These are phyloP conservation scores for Neonectria faginata DNA, from an alignment of 2,329 filamentous ascomycete species.

Conservation along the genomic window DNA sequence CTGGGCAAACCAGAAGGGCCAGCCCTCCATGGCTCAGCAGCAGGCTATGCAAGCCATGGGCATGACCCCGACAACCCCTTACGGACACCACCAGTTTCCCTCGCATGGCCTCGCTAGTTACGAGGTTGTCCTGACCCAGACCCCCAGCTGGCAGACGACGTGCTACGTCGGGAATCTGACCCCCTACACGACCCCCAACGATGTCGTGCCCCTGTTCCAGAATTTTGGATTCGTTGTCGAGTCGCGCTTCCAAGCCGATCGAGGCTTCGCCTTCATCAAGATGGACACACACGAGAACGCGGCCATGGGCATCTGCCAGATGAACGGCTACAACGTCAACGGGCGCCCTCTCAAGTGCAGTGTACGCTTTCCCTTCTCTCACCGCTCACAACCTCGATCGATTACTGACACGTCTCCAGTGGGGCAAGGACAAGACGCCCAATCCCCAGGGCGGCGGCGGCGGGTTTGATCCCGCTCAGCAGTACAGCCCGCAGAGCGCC, in stretches of 20 bases:
- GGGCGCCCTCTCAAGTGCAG: conserved; percentile 98
- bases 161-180: conserved; percentile 98
- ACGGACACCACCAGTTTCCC: conserved; percentile 97
- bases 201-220: conserved; percentile 97
- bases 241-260: conserved; percentile 96
- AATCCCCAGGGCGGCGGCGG: conserved; percentile 71
- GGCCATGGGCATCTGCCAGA: conserved; percentile 96
- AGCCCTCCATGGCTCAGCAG: conserved; percentile 97
- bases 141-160: conserved; percentile 97
- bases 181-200: conserved; percentile 95
- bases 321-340: conserved; percentile 98
- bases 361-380: conserved; percentile 69
- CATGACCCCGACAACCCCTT: conserved; percentile 96
- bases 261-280: conserved; percentile 98
- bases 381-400: conserved; percentile 15
- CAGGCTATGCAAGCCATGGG: conserved; percentile 97
- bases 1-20: conserved; percentile 99
- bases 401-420: conserved; percentile 66
- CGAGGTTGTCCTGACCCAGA: conserved; percentile 96
- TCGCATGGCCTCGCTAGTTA: conserved; percentile 97
- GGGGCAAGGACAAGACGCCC: conserved; percentile 98
- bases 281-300: conserved; percentile 99
- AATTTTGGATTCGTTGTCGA: conserved; percentile 99
- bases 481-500: conserved; percentile 79
- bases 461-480: conserved; percentile 79